Conservation (phyloP, 495 filamentous ascomycete genomes). For the Daldinia loculata region DNA sequence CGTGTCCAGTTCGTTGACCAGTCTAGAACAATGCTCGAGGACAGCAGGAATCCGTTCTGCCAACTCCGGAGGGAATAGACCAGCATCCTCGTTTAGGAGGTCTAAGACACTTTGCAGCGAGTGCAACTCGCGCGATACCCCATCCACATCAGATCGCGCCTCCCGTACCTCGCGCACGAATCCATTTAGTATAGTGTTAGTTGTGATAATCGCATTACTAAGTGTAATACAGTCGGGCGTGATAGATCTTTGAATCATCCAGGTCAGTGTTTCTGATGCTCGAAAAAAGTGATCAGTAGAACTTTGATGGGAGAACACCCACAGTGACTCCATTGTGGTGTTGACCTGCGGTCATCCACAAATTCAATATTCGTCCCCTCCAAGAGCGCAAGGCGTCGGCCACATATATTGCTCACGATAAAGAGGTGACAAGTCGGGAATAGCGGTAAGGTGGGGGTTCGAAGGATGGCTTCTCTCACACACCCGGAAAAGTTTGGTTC, state of each 20-base stretch:
- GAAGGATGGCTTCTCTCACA: slow-evolving; percentile 30
- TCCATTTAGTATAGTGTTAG: slow-evolving; percentile 40
- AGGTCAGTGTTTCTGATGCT: slow-evolving; percentile 41
- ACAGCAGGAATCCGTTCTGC: slow-evolving; percentile 50
- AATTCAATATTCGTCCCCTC: slow-evolving; percentile 23
- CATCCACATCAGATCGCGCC: slow-evolving; percentile 55
- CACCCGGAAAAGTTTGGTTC: slow-evolving; percentile 24
- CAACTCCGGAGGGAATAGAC: slow-evolving; percentile 48
- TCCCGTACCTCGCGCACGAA: slow-evolving; percentile 59
- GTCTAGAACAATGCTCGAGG: slow-evolving; percentile 46
- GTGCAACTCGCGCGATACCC: slow-evolving; percentile 58
- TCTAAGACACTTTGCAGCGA: slow-evolving; percentile 56
- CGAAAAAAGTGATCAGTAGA: slow-evolving; percentile 31
- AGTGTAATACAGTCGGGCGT: slow-evolving; percentile 53
- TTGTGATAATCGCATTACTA: slow-evolving; percentile 47
- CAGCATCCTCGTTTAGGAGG: slow-evolving; percentile 56
- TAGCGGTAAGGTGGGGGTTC: slow-evolving; percentile 24
- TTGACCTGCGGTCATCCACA: slow-evolving; percentile 37
- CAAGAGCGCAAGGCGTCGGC: slow-evolving; percentile 24
- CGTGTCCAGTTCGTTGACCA: slow-evolving; percentile 50
- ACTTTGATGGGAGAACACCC: slow-evolving; percentile 36
- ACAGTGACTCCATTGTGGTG: slow-evolving; percentile 40
- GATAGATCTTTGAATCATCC: slow-evolving; percentile 51
- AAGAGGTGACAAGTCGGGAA: slow-evolving; percentile 23
- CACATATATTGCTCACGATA: slow-evolving; percentile 39